Evolutionary conservation across 2,329 filamentous ascomycete species (phyloP).

Genomic region (Cytospora piceicola): DNA sequence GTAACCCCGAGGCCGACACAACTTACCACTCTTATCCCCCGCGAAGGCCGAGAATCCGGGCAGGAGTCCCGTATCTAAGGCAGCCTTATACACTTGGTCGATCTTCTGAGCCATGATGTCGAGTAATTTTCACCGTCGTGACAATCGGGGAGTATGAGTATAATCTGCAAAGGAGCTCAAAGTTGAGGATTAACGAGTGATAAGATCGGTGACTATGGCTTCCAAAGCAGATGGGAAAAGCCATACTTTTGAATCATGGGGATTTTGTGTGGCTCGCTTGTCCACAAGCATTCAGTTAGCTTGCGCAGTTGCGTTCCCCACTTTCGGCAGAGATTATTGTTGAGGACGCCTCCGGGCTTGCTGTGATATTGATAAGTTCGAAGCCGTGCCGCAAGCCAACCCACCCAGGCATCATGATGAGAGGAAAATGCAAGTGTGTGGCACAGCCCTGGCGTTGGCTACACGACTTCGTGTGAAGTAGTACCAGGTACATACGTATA

Average conservation of each 20-base stretch:
- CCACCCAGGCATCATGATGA: not conserved
- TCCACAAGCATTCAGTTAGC: too few species aligned
- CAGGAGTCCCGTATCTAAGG: conserved; percentile 32
- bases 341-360: too few species aligned
- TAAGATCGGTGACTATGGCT: not conserved
- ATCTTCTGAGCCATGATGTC: conserved; percentile 16
- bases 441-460: too few species aligned
- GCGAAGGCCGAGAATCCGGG: conserved; percentile 33
- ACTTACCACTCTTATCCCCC: conserved; percentile 33
- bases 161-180: too few species aligned
- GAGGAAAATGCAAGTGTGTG: too few species aligned
- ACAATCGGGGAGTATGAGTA: not conserved
- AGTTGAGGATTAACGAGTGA: too few species aligned
- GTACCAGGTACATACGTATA: too few species aligned
- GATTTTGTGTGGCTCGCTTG: not conserved
- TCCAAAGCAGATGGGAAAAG: not conserved
- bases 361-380: too few species aligned
- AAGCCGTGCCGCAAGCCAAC: not conserved
- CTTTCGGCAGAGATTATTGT: too few species aligned
- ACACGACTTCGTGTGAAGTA: too few species aligned
- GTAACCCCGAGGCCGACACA: too few species aligned
- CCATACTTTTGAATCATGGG: not conserved
- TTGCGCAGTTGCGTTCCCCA: too few species aligned
- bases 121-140: not conserved
- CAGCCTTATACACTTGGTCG: conserved; percentile 32